Conservation (phyloP, 768 basidiomycete species). For the Aureoboletus auriporus region DNA sequence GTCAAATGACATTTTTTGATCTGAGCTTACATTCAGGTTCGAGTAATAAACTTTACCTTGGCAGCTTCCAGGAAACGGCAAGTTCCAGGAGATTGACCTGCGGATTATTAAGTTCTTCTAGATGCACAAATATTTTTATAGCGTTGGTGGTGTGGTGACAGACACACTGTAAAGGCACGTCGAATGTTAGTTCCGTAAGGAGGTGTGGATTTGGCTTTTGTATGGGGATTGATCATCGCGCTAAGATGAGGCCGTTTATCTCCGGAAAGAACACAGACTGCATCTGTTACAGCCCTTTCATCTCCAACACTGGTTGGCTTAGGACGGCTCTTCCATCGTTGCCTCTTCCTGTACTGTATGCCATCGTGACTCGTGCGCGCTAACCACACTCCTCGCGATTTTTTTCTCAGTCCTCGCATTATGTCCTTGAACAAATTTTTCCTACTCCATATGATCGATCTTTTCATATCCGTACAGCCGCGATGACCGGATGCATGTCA, state of each 20-base stretch:
- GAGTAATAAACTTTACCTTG: slow-evolving; percentile 29
- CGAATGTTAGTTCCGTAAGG: slow-evolving; percentile 29
- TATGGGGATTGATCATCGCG: slow-evolving; percentile 30
- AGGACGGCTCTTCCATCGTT: slow-evolving; percentile 15
- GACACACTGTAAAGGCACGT: slow-evolving; percentile 17
- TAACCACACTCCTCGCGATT: slow-evolving; percentile 2
- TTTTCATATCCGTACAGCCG: slow-evolving; percentile 32
- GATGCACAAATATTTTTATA: slow-evolving; percentile 8
- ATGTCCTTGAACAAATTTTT: slow-evolving; percentile 20
- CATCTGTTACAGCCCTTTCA: slow-evolving; percentile 7
- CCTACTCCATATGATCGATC: slow-evolving; percentile 14
- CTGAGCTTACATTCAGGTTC: slow-evolving; percentile 22
- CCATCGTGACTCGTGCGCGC: background rate
- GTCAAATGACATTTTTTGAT: slow-evolving; percentile 25
- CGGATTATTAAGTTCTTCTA: slow-evolving; percentile 18
- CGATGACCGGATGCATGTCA: slow-evolving; percentile 21
- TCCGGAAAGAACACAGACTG: slow-evolving; percentile 22
- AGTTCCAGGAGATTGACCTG: slow-evolving; percentile 25
- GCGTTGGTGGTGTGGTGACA: slow-evolving; percentile 1
- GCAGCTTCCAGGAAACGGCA: slow-evolving; percentile 23
- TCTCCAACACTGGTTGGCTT: slow-evolving; percentile 8
- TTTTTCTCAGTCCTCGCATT: slow-evolving; percentile 2
- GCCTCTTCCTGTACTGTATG: slow-evolving; percentile 1
- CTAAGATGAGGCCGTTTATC: slow-evolving; percentile 28
- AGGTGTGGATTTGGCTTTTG: slow-evolving; percentile 32